These are phyloP conservation scores for Leccinum rimulosum DNA, from an alignment of 768 basidiomycete species.

Conservation along the genomic window DNA sequence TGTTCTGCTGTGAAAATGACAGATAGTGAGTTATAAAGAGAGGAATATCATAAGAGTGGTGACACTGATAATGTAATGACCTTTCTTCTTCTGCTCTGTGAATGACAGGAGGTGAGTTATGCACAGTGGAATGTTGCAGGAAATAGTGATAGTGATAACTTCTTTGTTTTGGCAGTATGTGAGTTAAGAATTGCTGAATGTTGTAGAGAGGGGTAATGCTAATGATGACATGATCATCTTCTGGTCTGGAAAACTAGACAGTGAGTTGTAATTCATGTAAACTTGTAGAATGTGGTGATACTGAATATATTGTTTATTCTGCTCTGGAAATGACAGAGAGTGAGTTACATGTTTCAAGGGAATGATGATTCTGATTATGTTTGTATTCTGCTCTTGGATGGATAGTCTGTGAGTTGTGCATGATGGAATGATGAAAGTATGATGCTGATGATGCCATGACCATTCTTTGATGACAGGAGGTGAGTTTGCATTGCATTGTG, in stretches of 20 bases:
- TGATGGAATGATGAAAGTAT: neutral
- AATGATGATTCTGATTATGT: neutral
- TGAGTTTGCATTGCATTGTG: neutral
- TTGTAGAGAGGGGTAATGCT: neutral
- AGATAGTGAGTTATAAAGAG: neutral
- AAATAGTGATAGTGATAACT: neutral
- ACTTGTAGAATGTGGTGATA: neutral
- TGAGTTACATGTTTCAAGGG: neutral
- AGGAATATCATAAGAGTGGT: neutral
- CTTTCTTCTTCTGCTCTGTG: neutral
- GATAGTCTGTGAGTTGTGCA: neutral
- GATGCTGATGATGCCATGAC: neutral
- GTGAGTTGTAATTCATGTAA: neutral
- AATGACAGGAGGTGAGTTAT: neutral
- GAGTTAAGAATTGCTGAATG: neutral
- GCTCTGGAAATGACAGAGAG: neutral
- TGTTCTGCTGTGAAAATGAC: neutral
- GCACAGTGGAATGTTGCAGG: neutral
- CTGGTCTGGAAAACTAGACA: neutral
- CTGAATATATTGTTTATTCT: neutral
- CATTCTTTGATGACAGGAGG: neutral
- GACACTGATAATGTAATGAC: neutral
- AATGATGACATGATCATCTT: neutral
- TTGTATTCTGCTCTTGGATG: neutral
- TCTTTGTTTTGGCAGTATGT: neutral